A percentile compares a stretch with the other conserved stretches of the same genome.
Conservation (phyloP, 163 green algal genomes). For the Scenedesmus sp. region DNA sequence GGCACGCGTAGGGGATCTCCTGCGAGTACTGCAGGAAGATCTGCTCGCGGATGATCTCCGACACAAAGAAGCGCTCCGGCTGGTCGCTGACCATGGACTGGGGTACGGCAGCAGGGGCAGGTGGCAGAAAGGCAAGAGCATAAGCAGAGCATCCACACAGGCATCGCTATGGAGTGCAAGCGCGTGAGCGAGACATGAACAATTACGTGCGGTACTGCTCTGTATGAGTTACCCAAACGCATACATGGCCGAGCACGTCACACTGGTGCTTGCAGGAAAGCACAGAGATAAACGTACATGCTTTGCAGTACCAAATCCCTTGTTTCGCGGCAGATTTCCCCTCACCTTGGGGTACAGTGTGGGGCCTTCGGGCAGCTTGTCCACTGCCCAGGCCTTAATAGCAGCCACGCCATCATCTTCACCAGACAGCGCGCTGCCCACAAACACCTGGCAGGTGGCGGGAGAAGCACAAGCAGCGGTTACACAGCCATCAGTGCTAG, state of each 20-base stretch:
- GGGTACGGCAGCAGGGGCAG: not conserved
- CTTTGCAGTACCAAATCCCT: too few species aligned
- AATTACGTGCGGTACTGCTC: too few species aligned
- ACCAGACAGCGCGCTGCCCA: conserved; percentile 64
- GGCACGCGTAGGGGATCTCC: conserved; percentile 90
- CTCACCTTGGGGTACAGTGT: conserved; percentile 88
- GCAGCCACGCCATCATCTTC: conserved; percentile 53
- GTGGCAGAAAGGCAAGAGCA: not conserved
- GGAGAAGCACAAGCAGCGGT: not conserved
- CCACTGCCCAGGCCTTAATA: conserved; percentile 78
- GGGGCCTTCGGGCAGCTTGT: conserved; percentile 80
- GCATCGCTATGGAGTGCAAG: too few species aligned
- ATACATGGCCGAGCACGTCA: too few species aligned
- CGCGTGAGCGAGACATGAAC: too few species aligned
- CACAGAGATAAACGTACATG: too few species aligned
- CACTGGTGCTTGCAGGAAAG: too few species aligned
- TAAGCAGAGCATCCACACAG: too few species aligned
- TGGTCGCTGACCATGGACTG: conserved; percentile 81
- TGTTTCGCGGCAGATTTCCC: too few species aligned
- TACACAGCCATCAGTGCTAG: not conserved
- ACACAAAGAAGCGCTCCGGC: conserved; percentile 91
- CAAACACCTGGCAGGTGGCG: conserved; percentile 57
- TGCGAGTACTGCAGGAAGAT: conserved; percentile 94
- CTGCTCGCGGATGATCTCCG: conserved; percentile 96
- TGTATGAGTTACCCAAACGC: too few species aligned